phyloP scores from a whole-genome alignment of 2,329 filamentous ascomycete genomes.

The Mariannaea sp. region DNA sequence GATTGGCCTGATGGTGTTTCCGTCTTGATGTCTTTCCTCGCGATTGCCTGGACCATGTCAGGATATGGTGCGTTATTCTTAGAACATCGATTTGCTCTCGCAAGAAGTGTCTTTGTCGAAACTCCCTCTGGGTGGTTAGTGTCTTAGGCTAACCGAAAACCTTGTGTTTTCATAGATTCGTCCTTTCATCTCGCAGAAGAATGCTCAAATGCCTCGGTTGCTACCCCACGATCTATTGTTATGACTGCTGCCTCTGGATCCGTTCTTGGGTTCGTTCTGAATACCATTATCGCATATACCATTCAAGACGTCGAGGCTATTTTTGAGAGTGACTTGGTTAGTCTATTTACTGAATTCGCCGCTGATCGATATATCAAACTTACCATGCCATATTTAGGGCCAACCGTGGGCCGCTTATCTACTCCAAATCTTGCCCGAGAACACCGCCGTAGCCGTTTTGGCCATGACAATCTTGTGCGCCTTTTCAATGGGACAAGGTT shows the following conservation, averaged over 20 bases:
- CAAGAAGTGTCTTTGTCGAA: neutral
- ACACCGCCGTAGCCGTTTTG: slow-evolving; percentile 12
- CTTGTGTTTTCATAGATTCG: neutral
- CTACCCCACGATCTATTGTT: slow-evolving; percentile 19
- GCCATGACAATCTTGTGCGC: slow-evolving; percentile 18
- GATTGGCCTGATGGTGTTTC: slow-evolving; percentile 21
- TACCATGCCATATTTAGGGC: neutral
- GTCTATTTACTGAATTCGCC: fast-evolving
- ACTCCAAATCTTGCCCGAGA: slow-evolving; percentile 12
- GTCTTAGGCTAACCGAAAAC: neutral
- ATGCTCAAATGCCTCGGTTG: slow-evolving; percentile 20
- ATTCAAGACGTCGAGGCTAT: slow-evolving; percentile 18
- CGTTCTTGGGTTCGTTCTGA: slow-evolving; percentile 15
- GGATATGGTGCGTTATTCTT: slow-evolving; percentile 11
- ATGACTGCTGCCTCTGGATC: slow-evolving; percentile 19
- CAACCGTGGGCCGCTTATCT: slow-evolving; percentile 21
- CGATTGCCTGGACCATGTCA: slow-evolving; percentile 22
- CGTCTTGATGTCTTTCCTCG: slow-evolving; percentile 20
- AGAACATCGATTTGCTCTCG: neutral
- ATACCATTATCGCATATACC: slow-evolving; percentile 16
- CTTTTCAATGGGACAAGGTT: slow-evolving; percentile 19
- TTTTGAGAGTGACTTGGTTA: slow-evolving; percentile 19
- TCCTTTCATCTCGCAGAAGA: slow-evolving; percentile 20
- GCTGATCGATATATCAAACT: neutral
- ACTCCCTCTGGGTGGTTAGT: too few relatives aligned